Conservation (phyloP, 768 basidiomycete genomes). For the Russula sp. region DNA sequence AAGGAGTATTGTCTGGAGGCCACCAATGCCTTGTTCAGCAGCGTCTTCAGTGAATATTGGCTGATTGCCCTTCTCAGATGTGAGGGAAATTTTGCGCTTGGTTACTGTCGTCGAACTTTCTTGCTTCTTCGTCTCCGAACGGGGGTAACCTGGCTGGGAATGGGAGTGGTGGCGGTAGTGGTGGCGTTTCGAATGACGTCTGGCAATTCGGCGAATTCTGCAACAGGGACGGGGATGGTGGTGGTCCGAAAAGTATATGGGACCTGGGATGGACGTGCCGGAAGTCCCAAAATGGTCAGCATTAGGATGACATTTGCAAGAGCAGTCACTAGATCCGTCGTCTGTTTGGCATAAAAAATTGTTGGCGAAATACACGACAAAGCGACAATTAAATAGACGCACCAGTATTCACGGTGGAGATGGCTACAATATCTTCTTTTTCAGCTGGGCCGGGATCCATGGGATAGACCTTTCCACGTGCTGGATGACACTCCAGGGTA, state of each 20-base stretch:
- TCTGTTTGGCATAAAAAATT: neutral
- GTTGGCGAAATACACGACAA: neutral
- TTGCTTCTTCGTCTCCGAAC: neutral
- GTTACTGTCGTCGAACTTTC: neutral
- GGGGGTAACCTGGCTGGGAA: neutral
- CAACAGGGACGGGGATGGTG: neutral
- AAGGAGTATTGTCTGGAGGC: neutral
- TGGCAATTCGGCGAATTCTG: neutral
- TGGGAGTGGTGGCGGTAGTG: constrained; percentile 2
- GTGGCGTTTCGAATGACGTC: constrained; percentile 1
- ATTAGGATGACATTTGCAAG: neutral
- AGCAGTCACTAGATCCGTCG: no score
- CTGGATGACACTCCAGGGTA: neutral
- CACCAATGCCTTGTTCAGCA: constrained; percentile 14
- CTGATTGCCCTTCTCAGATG: neutral
- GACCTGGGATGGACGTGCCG: neutral
- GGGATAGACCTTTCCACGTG: neutral
- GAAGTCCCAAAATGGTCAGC: neutral
- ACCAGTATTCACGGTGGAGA: neutral
- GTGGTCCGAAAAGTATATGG: neutral
- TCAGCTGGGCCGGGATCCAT: neutral
- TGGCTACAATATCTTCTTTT: neutral
- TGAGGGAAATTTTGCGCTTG: neutral
- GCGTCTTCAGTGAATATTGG: neutral
- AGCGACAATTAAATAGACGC: neutral